phyloP scores from a whole-genome alignment of 2,329 filamentous ascomycete species.

The Rhynchosporium graminicola region DNA sequence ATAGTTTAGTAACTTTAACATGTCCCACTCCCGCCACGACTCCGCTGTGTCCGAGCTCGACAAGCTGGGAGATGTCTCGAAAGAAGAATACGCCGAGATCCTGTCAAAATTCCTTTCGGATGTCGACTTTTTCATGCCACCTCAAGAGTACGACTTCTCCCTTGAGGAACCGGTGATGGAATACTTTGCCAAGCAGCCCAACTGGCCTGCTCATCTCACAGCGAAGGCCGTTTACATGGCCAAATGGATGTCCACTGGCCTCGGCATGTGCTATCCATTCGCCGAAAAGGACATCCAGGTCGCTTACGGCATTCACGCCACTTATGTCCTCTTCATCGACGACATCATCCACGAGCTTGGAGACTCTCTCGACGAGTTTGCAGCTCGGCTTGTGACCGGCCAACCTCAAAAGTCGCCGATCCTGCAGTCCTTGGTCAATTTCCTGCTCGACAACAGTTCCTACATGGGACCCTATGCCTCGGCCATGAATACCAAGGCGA shows the following conservation, averaged over 20 bases:
- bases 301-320: slow-evolving; percentile 10
- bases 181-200: slow-evolving; percentile 6
- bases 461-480: slow-evolving; percentile 10
- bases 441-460: slow-evolving; percentile 8
- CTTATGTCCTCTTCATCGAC: slow-evolving; percentile 10
- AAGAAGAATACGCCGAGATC: slow-evolving; percentile 13
- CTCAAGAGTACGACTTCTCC: slow-evolving; percentile 7
- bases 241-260: slow-evolving; percentile 9
- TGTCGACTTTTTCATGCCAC: slow-evolving; percentile 12
- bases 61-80: slow-evolving; percentile 14
- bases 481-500: slow-evolving; percentile 9
- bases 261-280: slow-evolving; percentile 11
- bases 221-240: slow-evolving; percentile 10
- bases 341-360: slow-evolving; percentile 11
- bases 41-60: slow-evolving; percentile 1
- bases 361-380: slow-evolving; percentile 8
- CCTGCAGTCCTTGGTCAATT: slow-evolving; percentile 11
- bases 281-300: slow-evolving; percentile 10
- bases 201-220: slow-evolving; percentile 10
- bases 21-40: slow-evolving; percentile 7
- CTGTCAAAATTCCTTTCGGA: slow-evolving; percentile 9
- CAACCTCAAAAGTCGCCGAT: slow-evolving; percentile 8
- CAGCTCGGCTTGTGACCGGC: not conserved
- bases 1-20: slow-evolving; percentile 1
- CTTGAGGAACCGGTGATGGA: slow-evolving; percentile 10